Evolutionary conservation across 2,329 filamentous ascomycete species (phyloP), one percentile per base, ranked within the genome.

Genomic region (Colletotrichum sp.): DNA sequence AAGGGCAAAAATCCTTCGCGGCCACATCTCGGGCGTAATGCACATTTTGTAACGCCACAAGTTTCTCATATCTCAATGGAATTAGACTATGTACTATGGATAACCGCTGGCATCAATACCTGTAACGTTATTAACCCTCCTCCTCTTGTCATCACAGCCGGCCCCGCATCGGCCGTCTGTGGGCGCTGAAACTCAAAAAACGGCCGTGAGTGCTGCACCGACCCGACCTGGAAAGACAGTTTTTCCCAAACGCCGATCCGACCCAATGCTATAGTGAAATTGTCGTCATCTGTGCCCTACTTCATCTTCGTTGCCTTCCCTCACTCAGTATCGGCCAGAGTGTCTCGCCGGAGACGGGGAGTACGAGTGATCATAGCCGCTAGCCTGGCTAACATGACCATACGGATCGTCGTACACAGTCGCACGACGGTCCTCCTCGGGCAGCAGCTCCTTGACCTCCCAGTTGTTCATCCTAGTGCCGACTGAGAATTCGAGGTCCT

Each of bases 401-500:
- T 92, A 92, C 3, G 91, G 90, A 78, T 93, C 92, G 73, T 95
- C 94, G 84, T 96, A 97, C 61, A 94, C 85, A 3, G 95, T 96
- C 26, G 88, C 88, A 74, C 94, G 91, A 75, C 94, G 93, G 75
- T 96, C 95, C 72, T 97, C 95, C 78, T 97, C 95, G 60, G 93
- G 92, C 21, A 97, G 89, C 13, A 95, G 90, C 78, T 99, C 96
- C 88, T 99, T 99, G 83, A 99, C 94, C 83, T 99, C 97, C 97
- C 97, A 99, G 84, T 97, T 98, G 87, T 98, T 98, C 86, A 95
- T 94, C 84, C 96, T 95, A 75, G 95, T 95, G 78, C 96, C 96
- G 66, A 99, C 97, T 4, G 96, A 98, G 86, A 99, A 99, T 84
- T 99, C 97, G 79, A 99, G 93, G 84, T 99, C 97, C 86, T 99